phyloP scores from a whole-genome alignment of 257 asterid genomes.

The Gynochthodes officinalis region DNA sequence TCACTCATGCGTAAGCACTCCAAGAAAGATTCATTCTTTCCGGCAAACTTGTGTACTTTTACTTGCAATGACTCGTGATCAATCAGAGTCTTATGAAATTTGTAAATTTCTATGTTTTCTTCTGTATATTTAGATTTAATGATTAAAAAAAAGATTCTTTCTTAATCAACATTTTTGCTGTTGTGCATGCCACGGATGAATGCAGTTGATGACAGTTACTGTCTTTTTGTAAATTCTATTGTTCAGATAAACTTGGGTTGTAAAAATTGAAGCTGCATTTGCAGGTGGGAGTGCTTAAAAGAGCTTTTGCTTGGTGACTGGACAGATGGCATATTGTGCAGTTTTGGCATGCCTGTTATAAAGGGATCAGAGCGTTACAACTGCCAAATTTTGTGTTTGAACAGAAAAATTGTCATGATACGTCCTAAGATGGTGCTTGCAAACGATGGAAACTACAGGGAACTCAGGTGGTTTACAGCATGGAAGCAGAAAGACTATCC shows the following conservation, averaged over 20 bases:
- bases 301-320: constrained; percentile 77
- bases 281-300: constrained; percentile 92
- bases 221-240: background rate
- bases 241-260: background rate
- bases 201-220: no score
- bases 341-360: constrained; percentile 90
- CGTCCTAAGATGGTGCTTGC: constrained; percentile 97
- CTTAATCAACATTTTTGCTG: no score
- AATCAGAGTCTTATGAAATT: background rate
- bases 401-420: constrained; percentile 80
- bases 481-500: constrained; percentile 76
- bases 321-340: constrained; percentile 81
- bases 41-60: background rate
- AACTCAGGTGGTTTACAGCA: constrained; percentile 92
- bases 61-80: no score
- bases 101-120: background rate
- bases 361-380: constrained; percentile 89
- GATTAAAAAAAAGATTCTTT: no score
- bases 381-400: constrained; percentile 80
- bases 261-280: constrained; percentile 12
- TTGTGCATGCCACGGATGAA: no score
- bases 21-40: background rate
- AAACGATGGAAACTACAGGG: constrained; percentile 86
- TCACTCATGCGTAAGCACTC: constrained; percentile 72
- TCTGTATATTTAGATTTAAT: no score